Evolutionary conservation across 768 basidiomycete genomes (phyloP), one percentile per base, ranked within the genome.

Genomic region (Leccinum pellstonianum): DNA sequence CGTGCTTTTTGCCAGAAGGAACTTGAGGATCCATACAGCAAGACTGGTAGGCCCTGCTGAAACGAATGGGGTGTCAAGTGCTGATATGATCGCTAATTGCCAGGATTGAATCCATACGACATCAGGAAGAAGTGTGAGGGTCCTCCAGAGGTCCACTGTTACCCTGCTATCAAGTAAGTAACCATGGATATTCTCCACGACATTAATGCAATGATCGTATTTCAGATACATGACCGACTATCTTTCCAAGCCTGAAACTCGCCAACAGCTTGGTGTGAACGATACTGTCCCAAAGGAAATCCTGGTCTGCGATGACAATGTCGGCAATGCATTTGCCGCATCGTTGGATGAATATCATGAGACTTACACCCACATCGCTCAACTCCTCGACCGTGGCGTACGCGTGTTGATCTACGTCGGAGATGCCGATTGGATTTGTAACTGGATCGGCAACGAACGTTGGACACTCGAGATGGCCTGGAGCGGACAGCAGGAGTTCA

Each of bases 401-500:
- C 81, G 84, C 14, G 75, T 88, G 47, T 77, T 91, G 37, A 83
- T 87, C 47, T 89, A 89, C 60, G 85, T 84, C 3, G 87, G 87
- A 23, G 86, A 82, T 46, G 84, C 83, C 65, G 86, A 88, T 68
- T 88, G 86, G 86, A 86, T 86, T 64, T 90, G 87, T 70, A 88
- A 89, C 67, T 87, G 82, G 82, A 76, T 87, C 37, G 83, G 86
- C 19, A 92, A 91, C 73, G 82, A 83, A 66, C 76, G 83, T 50
- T 91, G 89, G 90, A 82, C 86, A 9, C 80, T 88, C 54, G 78
- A 81, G 59, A 75, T 92, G 47, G 81, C 86, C 41, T 91, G 90
- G 90, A 81, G 80, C 52, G 86, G 87, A 3, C 71, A 77, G 48
- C 74, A 74, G 33, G 79, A 64, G 15, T 91, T 86, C 72, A 69